These are phyloP conservation scores for Malassezia globosa DNA, from an alignment of 1,284 basidiomycete species.

Conservation along the genomic window DNA sequence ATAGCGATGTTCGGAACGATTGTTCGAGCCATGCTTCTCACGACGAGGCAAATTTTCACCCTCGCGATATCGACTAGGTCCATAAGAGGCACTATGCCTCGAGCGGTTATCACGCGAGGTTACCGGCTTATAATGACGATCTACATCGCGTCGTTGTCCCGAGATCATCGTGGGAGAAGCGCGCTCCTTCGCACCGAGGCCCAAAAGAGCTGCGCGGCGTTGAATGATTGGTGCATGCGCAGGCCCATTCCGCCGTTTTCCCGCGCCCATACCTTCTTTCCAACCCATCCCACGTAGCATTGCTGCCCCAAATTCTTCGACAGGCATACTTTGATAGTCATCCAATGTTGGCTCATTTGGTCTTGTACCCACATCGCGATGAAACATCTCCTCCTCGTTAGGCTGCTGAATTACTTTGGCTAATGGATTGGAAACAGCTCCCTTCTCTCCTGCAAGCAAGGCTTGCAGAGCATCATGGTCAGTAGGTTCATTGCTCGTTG, in stretches of 20 bases:
- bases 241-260: constrained; percentile 34
- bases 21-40: no score
- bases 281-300: constrained; percentile 94
- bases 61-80: no score
- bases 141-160: neutral
- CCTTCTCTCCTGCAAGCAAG: constrained; percentile 19
- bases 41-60: no score
- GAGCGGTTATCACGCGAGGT: neutral
- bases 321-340: constrained; percentile 80
- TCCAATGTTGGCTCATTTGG: constrained; percentile 56
- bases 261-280: constrained; percentile 66
- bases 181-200: constrained; percentile 41
- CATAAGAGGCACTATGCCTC: neutral
- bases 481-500: neutral
- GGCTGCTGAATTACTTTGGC: constrained; percentile 25
- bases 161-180: constrained; percentile 6
- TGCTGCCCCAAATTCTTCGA: constrained; percentile 84
- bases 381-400: constrained; percentile 28
- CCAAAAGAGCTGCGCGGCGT: constrained; percentile 32
- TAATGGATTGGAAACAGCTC: neutral
- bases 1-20: no score
- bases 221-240: constrained; percentile 32
- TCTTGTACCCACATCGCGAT: constrained; percentile 30
- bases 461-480: constrained; percentile 26
- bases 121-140: constrained; percentile 4